phyloP scores from a whole-genome alignment of 2,329 filamentous ascomycete species.

The Xylaria sp. region DNA sequence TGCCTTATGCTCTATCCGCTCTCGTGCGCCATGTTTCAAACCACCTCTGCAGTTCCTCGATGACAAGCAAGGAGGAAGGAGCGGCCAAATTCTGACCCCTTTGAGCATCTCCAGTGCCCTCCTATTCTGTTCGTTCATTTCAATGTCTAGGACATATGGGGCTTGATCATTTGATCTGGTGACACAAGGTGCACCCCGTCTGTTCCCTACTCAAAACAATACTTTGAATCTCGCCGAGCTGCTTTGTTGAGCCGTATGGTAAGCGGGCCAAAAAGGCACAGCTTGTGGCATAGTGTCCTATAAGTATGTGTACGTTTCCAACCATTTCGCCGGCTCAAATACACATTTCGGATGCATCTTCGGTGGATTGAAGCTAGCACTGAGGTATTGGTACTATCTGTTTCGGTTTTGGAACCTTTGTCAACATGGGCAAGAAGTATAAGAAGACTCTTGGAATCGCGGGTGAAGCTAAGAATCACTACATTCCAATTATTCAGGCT shows the following conservation, averaged over 20 bases:
- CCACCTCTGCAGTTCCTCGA: conserved; percentile 43
- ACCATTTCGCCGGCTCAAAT: conserved; percentile 10
- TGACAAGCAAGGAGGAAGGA: conserved; percentile 40
- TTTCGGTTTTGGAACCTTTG: conserved; percentile 14
- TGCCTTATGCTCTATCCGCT: too few relatives aligned
- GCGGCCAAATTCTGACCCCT: conserved; percentile 38
- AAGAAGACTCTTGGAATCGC: conserved; percentile 77
- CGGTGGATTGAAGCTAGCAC: conserved; percentile 7
- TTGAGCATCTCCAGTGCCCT: conserved; percentile 35
- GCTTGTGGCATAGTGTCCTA: conserved; percentile 19
- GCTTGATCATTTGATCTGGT: conserved; percentile 46
- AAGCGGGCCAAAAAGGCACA: conserved; percentile 27
- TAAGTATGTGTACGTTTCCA: conserved; percentile 31
- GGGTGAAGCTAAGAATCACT: conserved; percentile 76
- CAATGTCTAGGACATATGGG: conserved; percentile 50
- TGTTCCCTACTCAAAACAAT: conserved; percentile 37
- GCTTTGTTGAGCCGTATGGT: conserved; percentile 33
- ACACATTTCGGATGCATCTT: conserved; percentile 12
- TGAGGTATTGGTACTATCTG: conserved; percentile 33
- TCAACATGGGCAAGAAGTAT: conserved; percentile 63
- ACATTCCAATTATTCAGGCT: conserved; percentile 72
- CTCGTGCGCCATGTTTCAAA: conserved; percentile 41
- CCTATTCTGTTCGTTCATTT: conserved; percentile 46
- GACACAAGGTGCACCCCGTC: conserved; percentile 43
- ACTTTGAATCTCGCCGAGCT: conserved; percentile 35